Base-by-base conservation (phyloP, 129 eudicot genomes). In the Artemisia argyi region DNA sequence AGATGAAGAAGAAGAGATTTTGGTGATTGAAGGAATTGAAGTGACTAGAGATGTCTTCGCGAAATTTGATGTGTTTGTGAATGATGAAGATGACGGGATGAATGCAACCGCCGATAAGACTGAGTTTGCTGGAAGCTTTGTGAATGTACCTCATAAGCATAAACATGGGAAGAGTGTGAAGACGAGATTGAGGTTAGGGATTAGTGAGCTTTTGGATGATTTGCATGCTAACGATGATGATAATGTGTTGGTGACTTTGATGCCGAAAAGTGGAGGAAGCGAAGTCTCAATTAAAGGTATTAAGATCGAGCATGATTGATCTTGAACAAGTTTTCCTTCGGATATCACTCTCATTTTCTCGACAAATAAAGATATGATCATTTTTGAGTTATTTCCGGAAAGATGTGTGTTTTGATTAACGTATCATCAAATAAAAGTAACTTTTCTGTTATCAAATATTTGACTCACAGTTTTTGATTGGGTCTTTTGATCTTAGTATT, bases 21-120 rank as follows among this genome's bases (percentile, higher is more conserved):
- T 86, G 69, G 88, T 86, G 62, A 76, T 86, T 0, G 66, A 83
- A 15, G 82, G 79, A 26, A 84, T 86, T 16, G 83, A 76, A 57
- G 65, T 80, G 17, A 48, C 60, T 16, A 78, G 75, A 35, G 81
- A 78, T 10, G 65, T 7, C 52, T 80, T 76, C 51, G 83, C 68
- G 51, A 86, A 83, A 69, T 86, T 86, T 72, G 91, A 86, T 64
- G 91, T 86, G 76, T 83, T 80, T 46, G 73, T 86, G 53, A 86
- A 86, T 28, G 88, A 83, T 44, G 91, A 80, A 66, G 91, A 86
- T 3, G 88, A 80, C 3, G 76, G 52, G 24, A 47, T 59, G 46
- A 79, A 64, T 4, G 73, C 53, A 3, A 67, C 80, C 18, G 80
- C 77, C 1, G 78, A 82, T 51, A 73, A 76, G 65, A 71, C 80